Evolutionary conservation across 2,329 filamentous ascomycete genomes (phyloP).

Genomic region (Gyromitra esculenta): DNA sequence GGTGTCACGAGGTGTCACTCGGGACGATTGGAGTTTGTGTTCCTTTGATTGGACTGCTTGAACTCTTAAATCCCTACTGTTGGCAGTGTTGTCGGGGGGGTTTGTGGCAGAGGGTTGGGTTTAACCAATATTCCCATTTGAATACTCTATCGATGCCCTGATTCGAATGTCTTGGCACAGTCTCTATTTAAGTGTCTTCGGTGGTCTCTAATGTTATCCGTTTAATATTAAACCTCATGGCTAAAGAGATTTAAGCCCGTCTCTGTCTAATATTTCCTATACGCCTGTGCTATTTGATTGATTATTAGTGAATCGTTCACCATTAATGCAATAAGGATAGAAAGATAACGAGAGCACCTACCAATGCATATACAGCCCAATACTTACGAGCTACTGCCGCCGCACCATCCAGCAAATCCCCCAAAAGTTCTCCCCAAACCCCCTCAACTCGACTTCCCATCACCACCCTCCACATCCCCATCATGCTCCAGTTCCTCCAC

Average conservation of each 20-base stretch:
- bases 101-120: too few species aligned
- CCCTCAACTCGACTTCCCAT: neutral
- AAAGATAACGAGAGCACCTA: neutral
- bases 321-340: too few species aligned
- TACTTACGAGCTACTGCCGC: neutral
- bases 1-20: neutral
- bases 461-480: neutral
- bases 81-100: too few species aligned
- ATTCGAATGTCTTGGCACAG: too few species aligned
- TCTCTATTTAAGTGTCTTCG: too few species aligned
- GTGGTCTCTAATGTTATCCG: too few species aligned
- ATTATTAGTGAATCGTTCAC: neutral
- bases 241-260: neutral
- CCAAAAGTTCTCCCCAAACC: neutral
- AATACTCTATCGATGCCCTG: neutral
- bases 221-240: neutral
- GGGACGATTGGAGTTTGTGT: neutral
- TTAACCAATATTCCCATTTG: neutral
- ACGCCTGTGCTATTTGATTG: neutral
- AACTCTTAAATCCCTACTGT: too few species aligned
- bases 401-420: neutral
- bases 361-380: neutral
- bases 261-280: neutral
- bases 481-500: slow-evolving; percentile 47
- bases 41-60: too few species aligned